Evolutionary conservation across 2,329 filamentous ascomycete genomes (phyloP).

Genomic region (Alternaria alternata): DNA sequence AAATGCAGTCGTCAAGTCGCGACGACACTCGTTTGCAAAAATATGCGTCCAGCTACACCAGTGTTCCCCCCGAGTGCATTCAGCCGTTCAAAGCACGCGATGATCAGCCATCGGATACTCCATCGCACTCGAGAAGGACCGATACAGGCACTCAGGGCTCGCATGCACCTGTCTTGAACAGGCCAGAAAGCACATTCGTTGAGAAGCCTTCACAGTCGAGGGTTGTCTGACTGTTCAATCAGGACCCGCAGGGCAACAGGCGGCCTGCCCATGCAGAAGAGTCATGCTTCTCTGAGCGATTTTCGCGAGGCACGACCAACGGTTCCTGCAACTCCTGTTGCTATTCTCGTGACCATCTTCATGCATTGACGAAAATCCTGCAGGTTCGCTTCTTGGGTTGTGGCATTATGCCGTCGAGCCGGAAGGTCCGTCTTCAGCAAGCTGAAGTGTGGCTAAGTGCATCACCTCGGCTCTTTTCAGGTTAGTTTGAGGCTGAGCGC

Average conservation of each 20-base stretch:
- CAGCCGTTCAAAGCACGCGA: conserved; percentile 24
- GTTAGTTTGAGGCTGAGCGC: conserved; percentile 45
- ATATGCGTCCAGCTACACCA: conserved; percentile 27
- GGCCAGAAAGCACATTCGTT: conserved; percentile 28
- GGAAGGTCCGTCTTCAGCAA: conserved; percentile 37
- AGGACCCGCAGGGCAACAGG: conserved; percentile 34
- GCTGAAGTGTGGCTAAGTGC: conserved; percentile 46
- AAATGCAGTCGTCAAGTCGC: conserved; percentile 16
- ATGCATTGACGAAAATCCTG: conserved; percentile 23
- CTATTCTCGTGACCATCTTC: conserved; percentile 42
- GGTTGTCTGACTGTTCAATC: conserved; percentile 38
- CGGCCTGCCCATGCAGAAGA: conserved; percentile 38
- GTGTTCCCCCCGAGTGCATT: conserved; percentile 1
- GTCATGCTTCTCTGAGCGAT: conserved; percentile 39
- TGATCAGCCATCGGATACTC: conserved; percentile 26
- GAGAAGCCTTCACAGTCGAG: conserved; percentile 30
- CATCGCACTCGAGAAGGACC: conserved; percentile 22
- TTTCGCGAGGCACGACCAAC: conserved; percentile 34
- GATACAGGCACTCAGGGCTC: conserved; percentile 26
- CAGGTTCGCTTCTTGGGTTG: conserved; percentile 25
- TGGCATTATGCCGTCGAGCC: conserved; percentile 25
- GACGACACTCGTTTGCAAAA: conserved; percentile 23
- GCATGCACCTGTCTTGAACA: conserved; percentile 39
- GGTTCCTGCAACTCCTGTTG: conserved; percentile 25
- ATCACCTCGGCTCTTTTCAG: conserved; percentile 17